These are phyloP conservation scores for Yamadazyma conglobata DNA, from an alignment of 1,139 yeast species.

Conservation along the genomic window DNA sequence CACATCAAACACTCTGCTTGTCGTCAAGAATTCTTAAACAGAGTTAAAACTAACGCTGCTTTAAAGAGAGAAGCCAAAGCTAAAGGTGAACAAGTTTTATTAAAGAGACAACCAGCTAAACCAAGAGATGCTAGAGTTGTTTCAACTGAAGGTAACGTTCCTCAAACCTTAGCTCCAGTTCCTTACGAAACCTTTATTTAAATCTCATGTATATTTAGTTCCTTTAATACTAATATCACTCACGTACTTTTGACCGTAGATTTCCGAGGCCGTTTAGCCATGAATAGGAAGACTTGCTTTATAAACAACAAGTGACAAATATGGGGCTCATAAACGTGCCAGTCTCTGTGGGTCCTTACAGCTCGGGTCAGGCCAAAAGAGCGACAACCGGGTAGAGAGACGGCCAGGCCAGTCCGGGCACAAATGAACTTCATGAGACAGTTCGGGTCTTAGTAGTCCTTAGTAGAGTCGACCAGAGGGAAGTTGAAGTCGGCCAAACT, in stretches of 20 bases:
- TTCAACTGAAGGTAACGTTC: constrained; percentile 72
- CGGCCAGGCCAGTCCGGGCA: no score
- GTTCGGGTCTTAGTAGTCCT: no score
- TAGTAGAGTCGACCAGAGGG: no score
- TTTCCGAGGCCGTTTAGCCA: constrained; percentile 1
- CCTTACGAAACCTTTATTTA: constrained; percentile 15
- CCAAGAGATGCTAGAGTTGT: constrained; percentile 93
- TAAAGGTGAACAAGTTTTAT: constrained; percentile 83
- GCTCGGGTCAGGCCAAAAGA: no score
- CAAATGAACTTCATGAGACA: no score
- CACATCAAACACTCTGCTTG: constrained; percentile 99
- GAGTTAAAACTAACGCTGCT: constrained; percentile 96
- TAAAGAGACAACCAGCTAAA: constrained; percentile 97
- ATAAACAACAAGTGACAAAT: no score
- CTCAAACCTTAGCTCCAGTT: constrained; percentile 93
- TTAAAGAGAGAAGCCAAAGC: constrained; percentile 93
- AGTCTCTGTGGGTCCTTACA: no score
- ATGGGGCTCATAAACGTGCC: no score
- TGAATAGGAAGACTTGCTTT: background rate
- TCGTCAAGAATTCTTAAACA: constrained; percentile 97
- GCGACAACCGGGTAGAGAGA: no score
- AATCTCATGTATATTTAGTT: constrained; percentile 17
- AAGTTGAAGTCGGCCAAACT: no score
- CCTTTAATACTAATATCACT: constrained; percentile 14
- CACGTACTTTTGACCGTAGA: no score